These are phyloP conservation scores for Fomitopsis pulvina DNA, from an alignment of 768 basidiomycete genomes.

Conservation along the genomic window DNA sequence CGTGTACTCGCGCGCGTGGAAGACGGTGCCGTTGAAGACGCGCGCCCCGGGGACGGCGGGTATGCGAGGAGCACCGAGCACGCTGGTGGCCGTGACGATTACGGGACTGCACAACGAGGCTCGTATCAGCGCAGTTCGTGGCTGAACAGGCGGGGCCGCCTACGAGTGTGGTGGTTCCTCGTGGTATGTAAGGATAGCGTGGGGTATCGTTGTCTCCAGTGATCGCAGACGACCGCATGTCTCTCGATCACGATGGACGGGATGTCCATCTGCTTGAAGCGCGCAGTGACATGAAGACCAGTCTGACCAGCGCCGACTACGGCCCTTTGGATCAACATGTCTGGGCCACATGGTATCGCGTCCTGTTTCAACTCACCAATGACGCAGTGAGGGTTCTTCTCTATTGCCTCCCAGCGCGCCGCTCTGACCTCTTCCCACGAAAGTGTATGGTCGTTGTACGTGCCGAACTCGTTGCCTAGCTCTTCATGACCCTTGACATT, in stretches of 20 bases:
- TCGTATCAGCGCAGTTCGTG: neutral
- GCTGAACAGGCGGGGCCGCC: neutral
- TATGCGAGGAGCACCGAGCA: slow-evolving; percentile 27
- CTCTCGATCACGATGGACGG: slow-evolving; percentile 32
- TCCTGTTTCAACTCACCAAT: slow-evolving; percentile 31
- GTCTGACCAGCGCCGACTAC: slow-evolving; percentile 40
- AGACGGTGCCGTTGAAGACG: slow-evolving; percentile 24
- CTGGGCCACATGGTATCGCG: neutral
- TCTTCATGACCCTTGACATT: slow-evolving; percentile 31
- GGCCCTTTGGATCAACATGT: too few relatives aligned
- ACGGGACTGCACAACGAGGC: slow-evolving; percentile 30
- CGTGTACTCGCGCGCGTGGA: slow-evolving; percentile 28
- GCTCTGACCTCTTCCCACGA: slow-evolving; percentile 21
- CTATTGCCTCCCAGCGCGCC: slow-evolving; percentile 29
- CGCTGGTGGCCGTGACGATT: slow-evolving; percentile 36
- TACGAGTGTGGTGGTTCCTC: slow-evolving; percentile 17
- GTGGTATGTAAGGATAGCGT: slow-evolving; percentile 35
- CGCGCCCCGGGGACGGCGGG: slow-evolving; percentile 23
- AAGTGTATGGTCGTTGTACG: slow-evolving; percentile 31
- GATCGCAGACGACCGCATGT: slow-evolving; percentile 30
- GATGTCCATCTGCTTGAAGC: slow-evolving; percentile 36
- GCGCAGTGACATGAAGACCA: slow-evolving; percentile 37
- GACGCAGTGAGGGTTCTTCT: slow-evolving; percentile 32
- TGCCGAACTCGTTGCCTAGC: slow-evolving; percentile 20
- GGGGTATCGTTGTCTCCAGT: slow-evolving; percentile 38